phyloP scores from a whole-genome alignment of 495 filamentous ascomycete genomes.

The Podospora pseudoanserina region DNA sequence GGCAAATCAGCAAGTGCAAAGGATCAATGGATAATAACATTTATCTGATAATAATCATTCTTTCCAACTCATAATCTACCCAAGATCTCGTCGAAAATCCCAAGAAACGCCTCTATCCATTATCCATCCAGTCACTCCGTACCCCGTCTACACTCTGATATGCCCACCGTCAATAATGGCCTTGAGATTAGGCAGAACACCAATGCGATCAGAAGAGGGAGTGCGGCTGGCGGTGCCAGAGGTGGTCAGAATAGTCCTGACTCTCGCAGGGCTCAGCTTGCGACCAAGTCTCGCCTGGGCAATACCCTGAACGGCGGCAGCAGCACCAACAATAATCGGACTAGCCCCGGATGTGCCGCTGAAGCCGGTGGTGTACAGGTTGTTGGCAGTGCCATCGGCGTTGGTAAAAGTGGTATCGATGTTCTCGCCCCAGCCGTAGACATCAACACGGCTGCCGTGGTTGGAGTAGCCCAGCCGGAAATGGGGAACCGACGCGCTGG shows the following conservation, averaged over 20 bases:
- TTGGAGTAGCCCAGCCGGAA: slow-evolving; percentile 14
- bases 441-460: slow-evolving; percentile 22
- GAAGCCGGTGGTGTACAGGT: slow-evolving; percentile 15
- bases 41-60: too few relatives aligned
- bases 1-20: too few relatives aligned
- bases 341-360: slow-evolving; percentile 21
- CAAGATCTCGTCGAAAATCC: too few relatives aligned
- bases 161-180: slow-evolving; percentile 12
- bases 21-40: too few relatives aligned
- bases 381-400: background rate
- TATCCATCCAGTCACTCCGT: background rate
- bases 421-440: slow-evolving; percentile 18
- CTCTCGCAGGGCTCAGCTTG: slow-evolving; percentile 14
- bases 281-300: background rate
- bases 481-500: slow-evolving; percentile 12
- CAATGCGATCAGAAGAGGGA: slow-evolving; percentile 10
- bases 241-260: slow-evolving; percentile 13
- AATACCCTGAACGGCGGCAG: slow-evolving; percentile 20
- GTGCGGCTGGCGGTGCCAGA: slow-evolving; percentile 11
- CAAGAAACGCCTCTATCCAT: background rate
- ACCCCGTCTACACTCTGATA: background rate
- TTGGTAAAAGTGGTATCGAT: slow-evolving; percentile 19
- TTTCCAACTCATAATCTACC: too few relatives aligned
- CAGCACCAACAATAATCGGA: slow-evolving; percentile 20
- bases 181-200: slow-evolving; percentile 16